phyloP scores from a whole-genome alignment of 345 rosid species.

The Populus tremula region DNA sequence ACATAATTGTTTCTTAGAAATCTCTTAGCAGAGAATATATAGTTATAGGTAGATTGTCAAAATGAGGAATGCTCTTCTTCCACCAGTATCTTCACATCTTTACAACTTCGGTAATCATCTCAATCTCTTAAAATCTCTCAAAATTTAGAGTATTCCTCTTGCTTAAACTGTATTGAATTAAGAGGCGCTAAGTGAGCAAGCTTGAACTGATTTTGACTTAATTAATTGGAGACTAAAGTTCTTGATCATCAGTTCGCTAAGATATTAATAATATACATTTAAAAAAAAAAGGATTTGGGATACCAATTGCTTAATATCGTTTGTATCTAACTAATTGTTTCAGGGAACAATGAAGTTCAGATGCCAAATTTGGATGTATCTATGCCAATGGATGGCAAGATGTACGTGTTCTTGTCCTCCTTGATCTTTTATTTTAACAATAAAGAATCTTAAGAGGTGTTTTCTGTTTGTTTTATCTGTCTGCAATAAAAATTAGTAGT shows the following conservation, averaged over 20 bases:
- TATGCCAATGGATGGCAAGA: conserved; percentile 32
- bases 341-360: conserved; percentile 46
- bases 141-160: background rate
- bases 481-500: background rate
- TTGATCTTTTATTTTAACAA: background rate
- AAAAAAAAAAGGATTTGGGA: too few species aligned
- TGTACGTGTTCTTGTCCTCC: conserved; percentile 28
- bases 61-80: conserved; percentile 45
- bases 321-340: background rate
- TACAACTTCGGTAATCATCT: conserved; percentile 30
- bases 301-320: background rate
- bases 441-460: background rate
- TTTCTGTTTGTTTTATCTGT: background rate
- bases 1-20: background rate
- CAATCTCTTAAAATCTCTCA: too few species aligned
- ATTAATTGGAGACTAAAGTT: background rate
- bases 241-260: background rate
- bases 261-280: background rate
- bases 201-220: too few species aligned
- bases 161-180: background rate
- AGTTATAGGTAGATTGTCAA: background rate
- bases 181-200: too few species aligned
- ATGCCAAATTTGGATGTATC: conserved; percentile 30
- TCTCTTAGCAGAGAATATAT: background rate
- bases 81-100: conserved; percentile 32